These are phyloP conservation scores for Neurospora sp. DNA, from an alignment of 495 filamentous ascomycete genomes.

Conservation along the genomic window DNA sequence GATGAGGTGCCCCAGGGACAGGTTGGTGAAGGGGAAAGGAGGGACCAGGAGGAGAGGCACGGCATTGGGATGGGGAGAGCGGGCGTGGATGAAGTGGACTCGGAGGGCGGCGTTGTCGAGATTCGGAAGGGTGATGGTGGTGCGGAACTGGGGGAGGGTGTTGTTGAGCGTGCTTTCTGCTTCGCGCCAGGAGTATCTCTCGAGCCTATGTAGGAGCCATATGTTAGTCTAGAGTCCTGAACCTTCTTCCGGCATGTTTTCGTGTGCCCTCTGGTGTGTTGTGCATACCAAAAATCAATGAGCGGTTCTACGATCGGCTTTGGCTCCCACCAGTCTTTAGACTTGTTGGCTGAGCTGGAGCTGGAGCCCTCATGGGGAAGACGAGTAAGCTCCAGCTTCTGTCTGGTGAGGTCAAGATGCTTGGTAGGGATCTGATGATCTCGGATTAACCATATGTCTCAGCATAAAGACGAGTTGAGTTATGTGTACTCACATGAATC, in stretches of 20 bases:
- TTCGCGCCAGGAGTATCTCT: conserved; percentile 50
- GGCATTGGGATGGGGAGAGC: conserved; percentile 35
- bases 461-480: neutral
- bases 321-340: conserved; percentile 36
- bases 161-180: conserved; percentile 46
- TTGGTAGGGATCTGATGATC: conserved; percentile 34
- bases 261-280: neutral
- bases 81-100: conserved; percentile 48
- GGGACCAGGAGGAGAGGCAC: conserved; percentile 55
- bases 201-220: conserved; percentile 33
- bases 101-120: conserved; percentile 21
- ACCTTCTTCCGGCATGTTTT: neutral
- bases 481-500: conserved; percentile 34
- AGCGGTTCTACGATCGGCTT: conserved; percentile 39
- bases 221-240: neutral
- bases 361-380: conserved; percentile 38
- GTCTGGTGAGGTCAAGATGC: conserved; percentile 41
- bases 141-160: conserved; percentile 49
- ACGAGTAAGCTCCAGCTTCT: conserved; percentile 45
- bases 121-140: conserved; percentile 31
- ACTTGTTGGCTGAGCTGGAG: conserved; percentile 17
- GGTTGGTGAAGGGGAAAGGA: conserved; percentile 60
- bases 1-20: conserved; percentile 56
- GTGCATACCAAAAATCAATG: conserved; percentile 42
- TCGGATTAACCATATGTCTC: neutral